Percentiles rank a stretch among this genome's conserved stretches.
Evolutionary conservation across 2,329 filamentous ascomycete genomes (phyloP).

Genomic region (Neodidymelliopsis sp.): DNA sequence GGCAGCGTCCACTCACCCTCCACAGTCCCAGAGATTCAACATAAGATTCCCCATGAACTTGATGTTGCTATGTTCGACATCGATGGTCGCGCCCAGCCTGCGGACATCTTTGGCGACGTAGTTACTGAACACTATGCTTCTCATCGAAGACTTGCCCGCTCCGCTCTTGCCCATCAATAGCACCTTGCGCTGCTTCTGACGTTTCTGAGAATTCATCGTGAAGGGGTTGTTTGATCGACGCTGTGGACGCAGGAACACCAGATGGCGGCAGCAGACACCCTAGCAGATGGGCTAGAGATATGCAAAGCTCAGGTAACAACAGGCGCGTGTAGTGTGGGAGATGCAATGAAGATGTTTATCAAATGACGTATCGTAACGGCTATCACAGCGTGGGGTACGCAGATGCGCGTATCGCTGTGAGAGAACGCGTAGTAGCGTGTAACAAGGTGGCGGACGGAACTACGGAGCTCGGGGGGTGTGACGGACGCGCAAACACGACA

Average conservation of each 20-base stretch:
- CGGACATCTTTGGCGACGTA: conserved; percentile 97
- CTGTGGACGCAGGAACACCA: background rate
- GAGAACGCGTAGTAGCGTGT: background rate
- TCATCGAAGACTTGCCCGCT: conserved; percentile 97
- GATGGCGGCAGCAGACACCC: background rate
- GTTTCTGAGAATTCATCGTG: conserved; percentile 52
- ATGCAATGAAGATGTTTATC: conserved; percentile 4
- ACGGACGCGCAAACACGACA: conserved; percentile 5
- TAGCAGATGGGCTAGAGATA: background rate
- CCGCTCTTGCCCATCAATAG: conserved; percentile 85
- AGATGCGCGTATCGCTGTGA: background rate
- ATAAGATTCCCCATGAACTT: conserved; percentile 98
- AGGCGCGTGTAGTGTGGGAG: conserved; percentile 2
- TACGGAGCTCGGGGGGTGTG: background rate
- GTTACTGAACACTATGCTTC: conserved; percentile 98
- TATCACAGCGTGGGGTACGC: conserved; percentile 7
- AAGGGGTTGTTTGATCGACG: background rate
- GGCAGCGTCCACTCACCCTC: conserved; percentile 65
- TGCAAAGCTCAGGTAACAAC: background rate
- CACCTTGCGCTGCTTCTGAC: conserved; percentile 63
- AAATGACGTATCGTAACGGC: conserved; percentile 15
- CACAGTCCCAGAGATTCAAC: conserved; percentile 98
- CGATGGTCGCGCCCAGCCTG: conserved; percentile 91
- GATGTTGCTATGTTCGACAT: conserved; percentile 97
- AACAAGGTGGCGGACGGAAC: background rate